Base-by-base conservation (phyloP, 768 basidiomycete species). In the Tulasnella sp. region DNA sequence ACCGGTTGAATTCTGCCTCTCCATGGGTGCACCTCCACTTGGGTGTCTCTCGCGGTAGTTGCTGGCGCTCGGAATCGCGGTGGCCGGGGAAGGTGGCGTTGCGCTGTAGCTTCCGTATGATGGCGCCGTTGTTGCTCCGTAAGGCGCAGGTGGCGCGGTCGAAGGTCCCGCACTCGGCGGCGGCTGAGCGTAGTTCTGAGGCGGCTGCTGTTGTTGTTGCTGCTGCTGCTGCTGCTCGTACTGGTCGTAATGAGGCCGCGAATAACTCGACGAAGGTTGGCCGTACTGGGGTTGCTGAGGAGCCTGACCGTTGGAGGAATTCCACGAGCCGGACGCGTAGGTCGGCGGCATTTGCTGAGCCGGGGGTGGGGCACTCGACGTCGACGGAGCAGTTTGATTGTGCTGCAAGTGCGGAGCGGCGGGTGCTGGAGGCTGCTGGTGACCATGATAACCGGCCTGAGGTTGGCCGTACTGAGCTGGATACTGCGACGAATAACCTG, bases 201-300 rank as follows among this genome's bases (percentile, higher is more conserved):
- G 70, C n/a, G 76, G 76, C 49, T 8, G 36, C n/a, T n/a, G n/a
- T n/a, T n/a, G n/a, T n/a, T n/a, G n/a, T n/a, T n/a, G n/a, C n/a
- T n/a, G n/a, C n/a, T n/a, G n/a, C n/a, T n/a, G n/a, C 29, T 76
- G 76, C 52, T 72, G 76, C 22, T 77, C 69, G 36, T 71, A 72
- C 31, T 64, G 58, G 3, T 71, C 76, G 76, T 77, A 72, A 29
- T 72, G 40, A 2, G 22, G 49, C 4, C 68, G 67, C 19, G 73
- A 67, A n/a, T 58, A 67, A 12, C 45, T 39, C 22, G 45, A 54
- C 25, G 45, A 54, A 68, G 75, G 40, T 31, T 76, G 52, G 17
- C 75, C 75, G 36, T 69, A 37, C 15, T 40, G 40, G 15, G 67
- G 67, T 31, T 76, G 75, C 19, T 76, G 75, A 29, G 75, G 75